Conservation (phyloP, 306 rosid species). For the Dalbergia cochinchinensis region DNA sequence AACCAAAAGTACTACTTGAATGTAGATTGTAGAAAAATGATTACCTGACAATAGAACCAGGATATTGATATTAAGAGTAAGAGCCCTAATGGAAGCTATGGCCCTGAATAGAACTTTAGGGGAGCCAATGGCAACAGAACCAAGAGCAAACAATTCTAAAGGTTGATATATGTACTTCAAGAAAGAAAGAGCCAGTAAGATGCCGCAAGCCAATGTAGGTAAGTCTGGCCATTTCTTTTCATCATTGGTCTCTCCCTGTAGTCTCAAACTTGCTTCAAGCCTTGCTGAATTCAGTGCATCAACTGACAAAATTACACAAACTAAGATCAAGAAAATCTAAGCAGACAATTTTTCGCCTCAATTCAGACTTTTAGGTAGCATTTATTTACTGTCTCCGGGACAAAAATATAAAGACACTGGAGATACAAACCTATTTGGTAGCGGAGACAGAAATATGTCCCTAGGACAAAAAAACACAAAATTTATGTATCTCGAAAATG, state of each 20-base stretch:
- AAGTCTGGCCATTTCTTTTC: slow-evolving; percentile 79
- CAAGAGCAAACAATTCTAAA: slow-evolving; percentile 73
- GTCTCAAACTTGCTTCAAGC: slow-evolving; percentile 75
- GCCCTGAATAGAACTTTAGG: slow-evolving; percentile 61
- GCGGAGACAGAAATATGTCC: too few relatives aligned
- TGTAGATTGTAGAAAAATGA: slow-evolving; percentile 6
- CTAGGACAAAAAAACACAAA: too few relatives aligned
- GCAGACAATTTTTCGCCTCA: not conserved
- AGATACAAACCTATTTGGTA: too few relatives aligned
- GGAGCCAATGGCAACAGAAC: slow-evolving; percentile 73
- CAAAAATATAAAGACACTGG: too few relatives aligned
- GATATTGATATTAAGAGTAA: slow-evolving; percentile 78
- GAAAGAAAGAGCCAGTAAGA: slow-evolving; percentile 66
- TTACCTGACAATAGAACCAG: slow-evolving; percentile 79
- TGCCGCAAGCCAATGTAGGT: slow-evolving; percentile 63
- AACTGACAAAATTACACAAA: slow-evolving; percentile 52
- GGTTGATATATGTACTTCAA: slow-evolving; percentile 65
- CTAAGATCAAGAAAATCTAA: slow-evolving; percentile 1
- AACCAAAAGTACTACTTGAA: not conserved
- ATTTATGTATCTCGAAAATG: too few relatives aligned
- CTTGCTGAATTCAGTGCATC: slow-evolving; percentile 74
- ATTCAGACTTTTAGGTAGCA: not conserved
- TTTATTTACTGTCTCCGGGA: too few relatives aligned
- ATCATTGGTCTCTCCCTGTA: slow-evolving; percentile 58
- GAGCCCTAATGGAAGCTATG: slow-evolving; percentile 60